Percentiles rank a stretch among this genome's conserved stretches.
phyloP scores from a whole-genome alignment of 2,329 filamentous ascomycete genomes.

The Seiridium cupressi region DNA sequence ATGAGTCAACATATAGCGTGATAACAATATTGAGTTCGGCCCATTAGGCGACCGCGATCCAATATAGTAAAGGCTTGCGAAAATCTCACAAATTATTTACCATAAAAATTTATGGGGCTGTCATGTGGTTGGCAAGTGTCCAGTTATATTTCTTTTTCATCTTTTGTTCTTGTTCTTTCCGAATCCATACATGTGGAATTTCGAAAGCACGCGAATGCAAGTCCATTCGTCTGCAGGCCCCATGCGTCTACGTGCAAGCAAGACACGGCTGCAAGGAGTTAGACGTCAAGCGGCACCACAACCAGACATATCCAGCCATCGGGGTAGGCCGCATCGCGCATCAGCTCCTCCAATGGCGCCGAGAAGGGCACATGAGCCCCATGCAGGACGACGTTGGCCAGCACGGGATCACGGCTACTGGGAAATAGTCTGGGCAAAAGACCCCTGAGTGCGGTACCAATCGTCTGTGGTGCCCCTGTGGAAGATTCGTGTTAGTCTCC shows the following conservation, averaged over 20 bases:
- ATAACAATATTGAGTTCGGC: neutral
- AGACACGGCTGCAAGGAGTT: neutral
- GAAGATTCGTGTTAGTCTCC: neutral
- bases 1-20: too few species aligned
- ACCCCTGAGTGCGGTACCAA: slow-evolving; percentile 75
- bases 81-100: neutral
- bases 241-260: neutral
- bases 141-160: too few species aligned
- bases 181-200: too few species aligned
- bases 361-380: slow-evolving; percentile 79
- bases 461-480: slow-evolving; percentile 40
- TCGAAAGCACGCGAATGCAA: too few species aligned
- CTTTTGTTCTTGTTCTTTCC: too few species aligned
- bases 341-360: slow-evolving; percentile 78
- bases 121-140: too few species aligned
- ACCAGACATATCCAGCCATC: slow-evolving; percentile 91
- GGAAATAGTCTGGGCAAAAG: slow-evolving; percentile 83
- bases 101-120: too few species aligned
- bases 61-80: neutral
- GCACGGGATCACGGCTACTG: slow-evolving; percentile 76
- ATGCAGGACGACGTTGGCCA: slow-evolving; percentile 83
- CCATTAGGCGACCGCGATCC: neutral
- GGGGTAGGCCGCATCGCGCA: slow-evolving; percentile 79
- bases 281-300: slow-evolving; percentile 62
- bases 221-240: too few species aligned